A percentile compares a stretch with the other conserved stretches of the same genome.
These are phyloP conservation scores for Rhizomucor miehei DNA, from an alignment of 371 early-diverging fungal species.

Conservation along the genomic window DNA sequence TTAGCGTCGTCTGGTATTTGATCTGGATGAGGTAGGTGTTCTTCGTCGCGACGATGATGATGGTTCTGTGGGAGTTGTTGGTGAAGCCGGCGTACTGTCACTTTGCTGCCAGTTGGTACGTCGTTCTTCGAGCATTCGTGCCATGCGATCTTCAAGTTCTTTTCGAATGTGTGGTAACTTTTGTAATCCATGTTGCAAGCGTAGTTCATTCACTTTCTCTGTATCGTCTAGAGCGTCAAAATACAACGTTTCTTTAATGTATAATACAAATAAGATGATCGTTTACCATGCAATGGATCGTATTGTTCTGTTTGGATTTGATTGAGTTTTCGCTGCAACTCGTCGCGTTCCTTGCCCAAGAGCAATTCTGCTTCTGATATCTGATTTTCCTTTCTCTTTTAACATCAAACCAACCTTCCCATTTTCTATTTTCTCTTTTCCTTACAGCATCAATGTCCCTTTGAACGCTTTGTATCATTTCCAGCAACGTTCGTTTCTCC, in stretches of 20 bases:
- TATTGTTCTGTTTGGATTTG: constrained; percentile 29
- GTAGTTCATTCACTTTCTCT: constrained; percentile 44
- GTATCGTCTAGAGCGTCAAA: too few relatives aligned
- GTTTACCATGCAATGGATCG: constrained; percentile 45
- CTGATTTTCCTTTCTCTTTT: too few relatives aligned
- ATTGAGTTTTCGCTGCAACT: constrained; percentile 25
- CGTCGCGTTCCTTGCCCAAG: constrained; percentile 32
- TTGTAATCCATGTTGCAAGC: constrained; percentile 25
- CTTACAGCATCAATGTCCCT: constrained; percentile 40
- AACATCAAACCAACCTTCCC: neutral
- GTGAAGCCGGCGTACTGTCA: neutral
- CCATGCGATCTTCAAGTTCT: constrained; percentile 43
- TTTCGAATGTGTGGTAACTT: constrained; percentile 43
- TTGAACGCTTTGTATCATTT: constrained; percentile 43
- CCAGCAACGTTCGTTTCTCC: constrained; percentile 34
- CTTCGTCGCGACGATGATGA: neutral
- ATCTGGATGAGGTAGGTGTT: neutral
- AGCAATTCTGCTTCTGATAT: constrained; percentile 27
- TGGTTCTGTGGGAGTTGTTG: neutral
- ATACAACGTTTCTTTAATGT: neutral
- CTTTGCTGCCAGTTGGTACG: constrained; percentile 43
- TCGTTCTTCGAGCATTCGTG: constrained; percentile 37
- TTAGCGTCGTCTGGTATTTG: constrained; percentile 1
- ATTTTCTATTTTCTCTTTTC: too few relatives aligned
- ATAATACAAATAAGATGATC: too few relatives aligned